Evolutionary conservation across 192 early-diverging fungal genomes (phyloP), one percentile per base, ranked within the genome.

Genomic region (Mortierella claussenii): DNA sequence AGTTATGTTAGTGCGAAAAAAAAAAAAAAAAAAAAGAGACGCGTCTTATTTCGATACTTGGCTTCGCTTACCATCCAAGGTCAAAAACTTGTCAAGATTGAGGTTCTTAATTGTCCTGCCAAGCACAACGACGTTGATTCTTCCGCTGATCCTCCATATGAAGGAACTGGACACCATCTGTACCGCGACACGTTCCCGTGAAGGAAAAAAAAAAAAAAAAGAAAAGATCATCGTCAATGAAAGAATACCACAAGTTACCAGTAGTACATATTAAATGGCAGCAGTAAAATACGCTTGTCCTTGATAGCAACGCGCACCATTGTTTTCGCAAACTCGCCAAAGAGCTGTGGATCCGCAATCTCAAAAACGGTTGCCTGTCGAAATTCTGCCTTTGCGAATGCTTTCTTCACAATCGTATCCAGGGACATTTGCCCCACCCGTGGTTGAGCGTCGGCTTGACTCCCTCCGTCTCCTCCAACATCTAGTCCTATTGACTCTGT

Each of bases 251-350:
- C n/a, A n/a, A n/a, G n/a, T n/a, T n/a, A n/a, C n/a, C n/a, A n/a
- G n/a, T n/a, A n/a, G n/a, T n/a, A n/a, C n/a, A n/a, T n/a, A n/a
- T n/a, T n/a, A n/a, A n/a, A n/a, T n/a, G n/a, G n/a, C n/a, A n/a
- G n/a, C n/a, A n/a, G n/a, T n/a, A n/a, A n/a, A n/a, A n/a, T n/a
- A n/a, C n/a, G n/a, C n/a, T n/a, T n/a, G n/a, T n/a, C n/a, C n/a
- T n/a, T n/a, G n/a, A n/a, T n/a, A 44, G 11, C 11, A 20, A 3
- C 0, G 30, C 55, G 24, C 50, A 74, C 69, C 69, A 74, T 74
- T 45, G 59, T 54, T 56, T 74, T 74, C 21, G 69, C 69, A 59
- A 74, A 74, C 21, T 74, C 69, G 31, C 61, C 60, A 65, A 74
- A 74, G 11, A 74, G 55, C n/a, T 52, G 54, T 21, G 69, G 48